A percentile compares a stretch with the other conserved stretches of the same genome.
phyloP scores from a whole-genome alignment of 257 asterid species.

The Solanum rostratum region DNA sequence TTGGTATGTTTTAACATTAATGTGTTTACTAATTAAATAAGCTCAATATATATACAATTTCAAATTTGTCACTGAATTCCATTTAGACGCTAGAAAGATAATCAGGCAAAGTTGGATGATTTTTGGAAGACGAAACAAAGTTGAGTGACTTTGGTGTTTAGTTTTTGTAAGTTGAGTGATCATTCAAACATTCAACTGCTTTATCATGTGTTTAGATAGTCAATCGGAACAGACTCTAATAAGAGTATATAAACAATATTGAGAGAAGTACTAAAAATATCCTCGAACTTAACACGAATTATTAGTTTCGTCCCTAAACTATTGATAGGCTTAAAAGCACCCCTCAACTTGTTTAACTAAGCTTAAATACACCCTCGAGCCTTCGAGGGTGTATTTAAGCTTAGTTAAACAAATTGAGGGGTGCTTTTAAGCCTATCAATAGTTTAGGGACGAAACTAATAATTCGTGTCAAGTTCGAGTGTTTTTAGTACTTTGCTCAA shows the following conservation, averaged over 20 bases:
- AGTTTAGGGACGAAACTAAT: too few species aligned
- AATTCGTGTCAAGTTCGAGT: too few species aligned
- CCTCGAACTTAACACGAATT: too few species aligned
- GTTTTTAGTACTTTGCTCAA: too few species aligned
- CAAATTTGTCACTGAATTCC: background rate
- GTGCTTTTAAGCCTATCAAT: too few species aligned
- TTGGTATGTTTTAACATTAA: constrained; percentile 11
- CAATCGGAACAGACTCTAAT: background rate
- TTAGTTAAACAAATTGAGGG: too few species aligned
- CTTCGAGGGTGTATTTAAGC: too few species aligned
- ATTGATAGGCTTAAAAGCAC: too few species aligned
- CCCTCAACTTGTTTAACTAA: too few species aligned
- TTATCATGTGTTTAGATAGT: background rate
- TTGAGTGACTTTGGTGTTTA: background rate
- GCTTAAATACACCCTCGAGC: too few species aligned
- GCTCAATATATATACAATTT: background rate
- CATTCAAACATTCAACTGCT: background rate
- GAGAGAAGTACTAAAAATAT: too few species aligned
- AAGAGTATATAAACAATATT: background rate
- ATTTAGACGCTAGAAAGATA: background rate
- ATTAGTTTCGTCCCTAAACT: too few species aligned
- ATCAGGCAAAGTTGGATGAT: background rate
- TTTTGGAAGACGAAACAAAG: background rate
- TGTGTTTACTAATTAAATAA: background rate
- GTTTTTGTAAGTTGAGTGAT: background rate